Conservation (phyloP, 2,329 filamentous ascomycete genomes). For the Myriosclerotinia scirpicola region DNA sequence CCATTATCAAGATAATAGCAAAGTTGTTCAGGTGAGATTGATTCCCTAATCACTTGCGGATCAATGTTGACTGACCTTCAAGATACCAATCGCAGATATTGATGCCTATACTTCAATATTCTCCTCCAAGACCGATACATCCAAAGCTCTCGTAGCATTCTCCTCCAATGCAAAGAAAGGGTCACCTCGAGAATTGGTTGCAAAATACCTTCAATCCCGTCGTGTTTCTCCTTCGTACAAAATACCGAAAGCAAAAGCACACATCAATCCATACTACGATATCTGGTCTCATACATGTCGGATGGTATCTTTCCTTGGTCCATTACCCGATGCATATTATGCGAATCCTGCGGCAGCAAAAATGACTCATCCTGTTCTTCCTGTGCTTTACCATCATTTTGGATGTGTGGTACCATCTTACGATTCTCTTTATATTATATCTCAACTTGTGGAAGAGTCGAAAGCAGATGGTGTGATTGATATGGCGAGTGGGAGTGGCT, state of each 20-base stretch:
- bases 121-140: conserved; percentile 56
- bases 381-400: conserved; percentile 77
- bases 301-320: conserved; percentile 59
- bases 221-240: conserved; percentile 50
- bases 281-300: conserved; percentile 66
- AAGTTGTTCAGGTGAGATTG: conserved; percentile 28
- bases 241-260: conserved; percentile 50
- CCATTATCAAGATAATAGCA: conserved; percentile 33
- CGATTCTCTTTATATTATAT: conserved; percentile 62
- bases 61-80: conserved; percentile 28
- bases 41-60: not conserved
- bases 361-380: conserved; percentile 66
- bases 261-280: conserved; percentile 64
- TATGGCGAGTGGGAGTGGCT: conserved; percentile 70
- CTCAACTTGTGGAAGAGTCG: conserved; percentile 47
- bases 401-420: conserved; percentile 70
- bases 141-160: conserved; percentile 62
- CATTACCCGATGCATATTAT: conserved; percentile 54
- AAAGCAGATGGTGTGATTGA: conserved; percentile 57
- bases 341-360: conserved; percentile 48
- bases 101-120: conserved; percentile 68
- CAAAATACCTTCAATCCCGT: conserved; percentile 54
- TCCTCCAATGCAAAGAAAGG: conserved; percentile 63
- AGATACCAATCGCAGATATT: conserved; percentile 51
- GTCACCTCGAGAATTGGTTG: conserved; percentile 58